phyloP scores from a whole-genome alignment of 1,139 yeast species.

The Yamadazyma diospyri region DNA sequence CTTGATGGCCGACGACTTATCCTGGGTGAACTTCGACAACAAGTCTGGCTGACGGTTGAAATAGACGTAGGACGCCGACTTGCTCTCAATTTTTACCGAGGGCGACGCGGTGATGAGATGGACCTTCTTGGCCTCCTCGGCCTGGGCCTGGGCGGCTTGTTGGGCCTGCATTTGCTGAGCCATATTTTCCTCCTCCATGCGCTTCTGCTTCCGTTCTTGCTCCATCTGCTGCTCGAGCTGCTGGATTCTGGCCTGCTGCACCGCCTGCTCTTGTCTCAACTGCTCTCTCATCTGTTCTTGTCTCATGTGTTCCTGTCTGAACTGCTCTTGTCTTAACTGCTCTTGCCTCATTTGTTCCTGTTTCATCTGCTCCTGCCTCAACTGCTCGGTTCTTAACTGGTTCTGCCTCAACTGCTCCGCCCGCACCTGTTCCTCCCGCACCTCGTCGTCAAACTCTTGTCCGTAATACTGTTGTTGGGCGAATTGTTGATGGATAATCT shows the following conservation, averaged over 20 bases:
- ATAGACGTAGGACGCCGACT: conserved; percentile 48
- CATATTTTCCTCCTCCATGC: conserved; percentile 4
- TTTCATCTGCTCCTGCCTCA: conserved; percentile 4
- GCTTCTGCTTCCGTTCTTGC: conserved; percentile 3
- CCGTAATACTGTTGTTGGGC: conserved; percentile 16
- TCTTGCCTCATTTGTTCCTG: conserved; percentile 9
- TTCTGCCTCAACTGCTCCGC: conserved; percentile 8
- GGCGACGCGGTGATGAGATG: conserved; percentile 5
- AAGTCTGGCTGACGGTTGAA: conserved; percentile 86
- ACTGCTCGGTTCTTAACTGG: conserved; percentile 5
- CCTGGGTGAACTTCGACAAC: conserved; percentile 63
- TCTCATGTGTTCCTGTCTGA: conserved; percentile 3
- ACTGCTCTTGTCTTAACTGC: conserved; percentile 6
- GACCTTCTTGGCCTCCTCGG: conserved; percentile 9
- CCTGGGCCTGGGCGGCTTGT: conserved; percentile 7
- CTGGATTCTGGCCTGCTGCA: conserved; percentile 6
- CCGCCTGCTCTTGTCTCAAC: conserved; percentile 4
- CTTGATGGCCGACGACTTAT: conserved; percentile 71
- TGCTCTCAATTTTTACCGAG: conserved; percentile 2
- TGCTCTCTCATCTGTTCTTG: conserved; percentile 10
- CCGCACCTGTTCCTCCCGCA: conserved; percentile 7
- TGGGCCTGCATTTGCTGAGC: neutral
- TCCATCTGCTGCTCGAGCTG: conserved; percentile 1
- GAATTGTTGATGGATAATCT: conserved; percentile 15
- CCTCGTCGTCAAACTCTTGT: conserved; percentile 6